Percentiles rank a stretch among this genome's conserved stretches.
Evolutionary conservation across 139 green algal species (phyloP).

Genomic region (Closterium sp.): DNA sequence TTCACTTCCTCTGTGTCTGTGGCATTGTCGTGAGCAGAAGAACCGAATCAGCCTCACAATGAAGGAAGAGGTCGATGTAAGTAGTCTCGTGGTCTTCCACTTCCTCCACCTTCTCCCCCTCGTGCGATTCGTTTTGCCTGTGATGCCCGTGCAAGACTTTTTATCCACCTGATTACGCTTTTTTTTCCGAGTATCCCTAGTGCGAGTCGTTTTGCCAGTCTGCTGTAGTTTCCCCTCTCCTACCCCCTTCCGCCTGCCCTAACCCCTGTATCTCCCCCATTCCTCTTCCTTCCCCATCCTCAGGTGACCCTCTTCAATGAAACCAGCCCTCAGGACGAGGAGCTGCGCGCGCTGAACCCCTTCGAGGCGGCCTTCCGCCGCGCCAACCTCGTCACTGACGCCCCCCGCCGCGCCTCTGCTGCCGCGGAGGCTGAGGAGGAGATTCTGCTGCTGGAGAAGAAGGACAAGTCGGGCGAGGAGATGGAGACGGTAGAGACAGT

Average conservation of each 20-base stretch:
- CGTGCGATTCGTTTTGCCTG: too few species aligned
- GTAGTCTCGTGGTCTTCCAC: background rate
- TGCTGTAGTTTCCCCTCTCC: too few species aligned
- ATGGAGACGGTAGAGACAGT: background rate
- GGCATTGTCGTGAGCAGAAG: slow-evolving; percentile 40
- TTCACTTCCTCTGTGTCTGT: slow-evolving; percentile 8
- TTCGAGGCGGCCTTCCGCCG: slow-evolving; percentile 46
- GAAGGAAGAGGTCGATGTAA: slow-evolving; percentile 60
- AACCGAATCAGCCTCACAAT: slow-evolving; percentile 57
- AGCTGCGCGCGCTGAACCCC: slow-evolving; percentile 5
- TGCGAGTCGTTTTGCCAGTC: too few species aligned
- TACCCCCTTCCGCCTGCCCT: too few species aligned
- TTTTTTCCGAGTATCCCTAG: too few species aligned
- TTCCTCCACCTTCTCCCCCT: background rate
- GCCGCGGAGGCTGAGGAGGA: slow-evolving; percentile 4
- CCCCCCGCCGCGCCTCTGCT: background rate
- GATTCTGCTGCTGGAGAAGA: background rate
- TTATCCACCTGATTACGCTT: too few species aligned
- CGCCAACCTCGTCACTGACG: slow-evolving; percentile 35
- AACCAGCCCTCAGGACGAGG: background rate
- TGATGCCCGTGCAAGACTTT: too few species aligned
- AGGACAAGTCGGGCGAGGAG: background rate
- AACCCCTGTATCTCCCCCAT: too few species aligned
- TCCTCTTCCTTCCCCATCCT: too few species aligned
- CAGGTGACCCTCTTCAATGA: background rate